Evolutionary conservation across 2,329 filamentous ascomycete genomes (phyloP).

Genomic region (Teratosphaeria viscida): DNA sequence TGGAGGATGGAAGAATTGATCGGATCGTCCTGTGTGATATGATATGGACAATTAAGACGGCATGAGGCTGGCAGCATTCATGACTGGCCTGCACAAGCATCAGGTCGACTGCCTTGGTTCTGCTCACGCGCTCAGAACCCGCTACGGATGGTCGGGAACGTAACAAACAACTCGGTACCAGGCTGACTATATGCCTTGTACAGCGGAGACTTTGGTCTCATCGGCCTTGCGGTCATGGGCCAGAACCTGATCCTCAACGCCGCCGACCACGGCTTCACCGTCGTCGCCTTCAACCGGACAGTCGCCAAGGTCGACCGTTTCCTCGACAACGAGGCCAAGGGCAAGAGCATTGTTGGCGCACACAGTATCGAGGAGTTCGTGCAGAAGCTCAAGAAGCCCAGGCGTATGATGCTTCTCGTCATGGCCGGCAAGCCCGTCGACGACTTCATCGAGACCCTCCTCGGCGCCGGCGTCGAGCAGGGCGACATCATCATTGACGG

Average conservation of each 20-base stretch:
- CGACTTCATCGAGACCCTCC: conserved; percentile 93
- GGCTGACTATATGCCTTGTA: conserved; percentile 13
- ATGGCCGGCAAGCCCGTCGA: conserved; percentile 97
- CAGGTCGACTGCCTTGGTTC: not conserved
- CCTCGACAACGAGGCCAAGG: conserved; percentile 39
- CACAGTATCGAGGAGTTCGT: conserved; percentile 91
- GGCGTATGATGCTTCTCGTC: conserved; percentile 96
- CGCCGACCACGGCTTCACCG: conserved; percentile 66
- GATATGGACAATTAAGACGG: not conserved
- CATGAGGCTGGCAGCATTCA: not conserved
- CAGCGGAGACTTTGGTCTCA: conserved; percentile 45
- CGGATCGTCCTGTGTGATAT: not conserved
- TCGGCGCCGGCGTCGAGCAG: conserved; percentile 58
- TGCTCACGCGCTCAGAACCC: not conserved
- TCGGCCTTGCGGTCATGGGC: conserved; percentile 43
- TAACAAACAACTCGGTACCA: not conserved
- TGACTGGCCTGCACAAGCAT: not conserved
- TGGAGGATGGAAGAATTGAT: not conserved
- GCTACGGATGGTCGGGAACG: not conserved
- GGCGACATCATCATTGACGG: conserved; percentile 99
- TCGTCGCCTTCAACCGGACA: conserved; percentile 97
- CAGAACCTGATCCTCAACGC: conserved; percentile 48
- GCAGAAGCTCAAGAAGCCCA: conserved; percentile 91
- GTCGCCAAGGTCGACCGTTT: conserved; percentile 87
- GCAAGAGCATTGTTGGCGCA: conserved; percentile 90